Percentiles rank a stretch among this genome's conserved stretches.
Evolutionary conservation across 1,284 basidiomycete species (phyloP).

Genomic region (Flammula alnicola): DNA sequence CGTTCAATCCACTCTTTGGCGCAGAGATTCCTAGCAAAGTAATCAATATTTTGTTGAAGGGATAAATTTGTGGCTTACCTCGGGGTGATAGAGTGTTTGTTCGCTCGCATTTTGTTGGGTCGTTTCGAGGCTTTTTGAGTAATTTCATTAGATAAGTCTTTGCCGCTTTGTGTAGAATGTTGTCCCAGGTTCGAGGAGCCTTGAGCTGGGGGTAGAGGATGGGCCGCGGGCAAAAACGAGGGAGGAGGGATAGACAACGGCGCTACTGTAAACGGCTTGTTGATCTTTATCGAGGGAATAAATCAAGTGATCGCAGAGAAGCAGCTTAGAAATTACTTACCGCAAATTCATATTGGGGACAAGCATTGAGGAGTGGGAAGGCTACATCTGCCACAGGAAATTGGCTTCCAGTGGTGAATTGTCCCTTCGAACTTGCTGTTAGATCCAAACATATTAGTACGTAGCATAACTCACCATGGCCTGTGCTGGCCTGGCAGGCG

Average conservation of each 20-base stretch:
- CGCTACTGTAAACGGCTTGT: constrained; percentile 15
- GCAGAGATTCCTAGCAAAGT: constrained; percentile 16
- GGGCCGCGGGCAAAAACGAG: constrained; percentile 4
- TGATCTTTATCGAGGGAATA: constrained; percentile 12
- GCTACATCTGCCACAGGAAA: constrained; percentile 10
- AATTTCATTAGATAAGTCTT: constrained; percentile 17
- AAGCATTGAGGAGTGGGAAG: constrained; percentile 11
- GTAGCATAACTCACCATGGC: constrained; percentile 14
- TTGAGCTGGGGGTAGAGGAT: constrained; percentile 14
- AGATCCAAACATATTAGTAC: constrained; percentile 7
- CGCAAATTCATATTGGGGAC: constrained; percentile 16
- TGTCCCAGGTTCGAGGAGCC: constrained; percentile 13
- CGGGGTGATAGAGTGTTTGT: constrained; percentile 16
- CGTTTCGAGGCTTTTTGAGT: constrained; percentile 11
- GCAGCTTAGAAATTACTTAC: constrained; percentile 11
- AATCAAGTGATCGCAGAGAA: constrained; percentile 15
- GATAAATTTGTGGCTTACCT: constrained; percentile 11
- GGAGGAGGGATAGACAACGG: constrained; percentile 9
- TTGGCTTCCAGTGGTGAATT: constrained; percentile 13
- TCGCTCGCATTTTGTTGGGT: constrained; percentile 16
- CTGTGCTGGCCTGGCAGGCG: constrained; percentile 7
- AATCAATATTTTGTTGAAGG: constrained; percentile 7
- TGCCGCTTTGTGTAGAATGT: constrained; percentile 13
- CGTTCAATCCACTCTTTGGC: constrained; percentile 15
- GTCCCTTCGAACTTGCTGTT: constrained; percentile 14